Evolutionary conservation across 2,329 filamentous ascomycete genomes (phyloP), one percentile per base, ranked within the genome.

Genomic region (Epichloe typhina): DNA sequence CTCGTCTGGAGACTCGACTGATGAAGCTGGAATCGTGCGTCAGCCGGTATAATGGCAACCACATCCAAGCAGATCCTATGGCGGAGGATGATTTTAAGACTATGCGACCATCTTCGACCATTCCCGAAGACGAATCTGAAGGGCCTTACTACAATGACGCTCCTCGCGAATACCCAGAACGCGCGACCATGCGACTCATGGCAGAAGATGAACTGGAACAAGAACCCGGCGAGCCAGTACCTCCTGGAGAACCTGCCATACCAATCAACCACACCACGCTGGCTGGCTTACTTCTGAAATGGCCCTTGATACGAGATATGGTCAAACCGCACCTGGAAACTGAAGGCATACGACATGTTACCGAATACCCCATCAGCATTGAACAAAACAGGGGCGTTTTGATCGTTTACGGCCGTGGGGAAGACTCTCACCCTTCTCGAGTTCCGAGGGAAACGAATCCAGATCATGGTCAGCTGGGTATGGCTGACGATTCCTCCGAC

Each of bases 211-310:
- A 75, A 49, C 64, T 71, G 47, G 75, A 79, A 51, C 68, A 68
- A 2, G 72, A 76, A 43, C 74, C 76, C 19, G 73, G 74, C 7
- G 72, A 73, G 7, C 68, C 72, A 11, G 74, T 78, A 6, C 69
- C 67, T 12, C 75, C 76, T 1, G 81, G 80, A 45, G 76, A 82
- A 56, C 77, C 86, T 13, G 79, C 84, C 2, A 86, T 95, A 51
- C 86, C 88, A 1, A 79, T 83, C 31, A 87, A 95, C 57, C 91
- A 97, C 61, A 94, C 88, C 0, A 96, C 90, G 0, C 80, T 88
- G n/a, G 89, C 89, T 1, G 87, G 93, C 47, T 79, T 89, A 55
- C 72, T 97, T 17, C 70, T 97, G 31, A 74, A 77, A 45, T 89
- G 85, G 82, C 77, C 77, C 0, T 76, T 82, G 0, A 88, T 93